phyloP scores from a whole-genome alignment of 345 rosid species.

The Rhodamnia argentea region DNA sequence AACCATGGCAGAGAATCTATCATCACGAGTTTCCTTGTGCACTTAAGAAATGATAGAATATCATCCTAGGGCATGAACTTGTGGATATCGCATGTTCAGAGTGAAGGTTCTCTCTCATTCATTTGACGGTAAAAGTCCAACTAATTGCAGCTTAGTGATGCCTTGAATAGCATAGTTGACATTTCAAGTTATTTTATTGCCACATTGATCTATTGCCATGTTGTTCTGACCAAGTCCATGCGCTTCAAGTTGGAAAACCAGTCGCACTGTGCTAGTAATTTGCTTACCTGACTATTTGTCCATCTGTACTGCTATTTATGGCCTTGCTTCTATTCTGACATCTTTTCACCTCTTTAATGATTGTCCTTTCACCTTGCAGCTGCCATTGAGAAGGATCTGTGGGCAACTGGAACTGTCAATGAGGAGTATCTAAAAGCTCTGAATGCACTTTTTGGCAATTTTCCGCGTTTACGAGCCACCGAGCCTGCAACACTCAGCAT shows the following conservation, averaged over 20 bases:
- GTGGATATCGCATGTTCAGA: not conserved
- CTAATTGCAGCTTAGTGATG: not conserved
- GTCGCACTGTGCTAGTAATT: no score
- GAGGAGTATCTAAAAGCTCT: conserved; percentile 95
- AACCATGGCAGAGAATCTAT: not conserved
- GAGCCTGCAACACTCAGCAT: conserved; percentile 98
- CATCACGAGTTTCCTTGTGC: not conserved
- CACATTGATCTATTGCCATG: not conserved
- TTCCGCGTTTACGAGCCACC: conserved; percentile 95
- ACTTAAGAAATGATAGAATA: not conserved
- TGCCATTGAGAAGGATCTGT: conserved; percentile 94
- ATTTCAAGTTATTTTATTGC: not conserved
- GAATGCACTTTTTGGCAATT: conserved; percentile 82
- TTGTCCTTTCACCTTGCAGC: conserved; percentile 39
- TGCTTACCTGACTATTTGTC: not conserved
- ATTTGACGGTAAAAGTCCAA: not conserved
- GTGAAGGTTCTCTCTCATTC: not conserved
- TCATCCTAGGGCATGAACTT: not conserved
- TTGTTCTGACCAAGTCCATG: not conserved
- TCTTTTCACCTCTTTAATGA: not conserved
- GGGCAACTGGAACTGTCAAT: conserved; percentile 95
- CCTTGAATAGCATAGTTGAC: not conserved
- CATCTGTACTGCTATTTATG: not conserved
- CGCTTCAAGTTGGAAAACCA: no score
- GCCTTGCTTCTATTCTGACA: not conserved